Conservation (phyloP, 306 rosid species). For the Quercus glauca region DNA sequence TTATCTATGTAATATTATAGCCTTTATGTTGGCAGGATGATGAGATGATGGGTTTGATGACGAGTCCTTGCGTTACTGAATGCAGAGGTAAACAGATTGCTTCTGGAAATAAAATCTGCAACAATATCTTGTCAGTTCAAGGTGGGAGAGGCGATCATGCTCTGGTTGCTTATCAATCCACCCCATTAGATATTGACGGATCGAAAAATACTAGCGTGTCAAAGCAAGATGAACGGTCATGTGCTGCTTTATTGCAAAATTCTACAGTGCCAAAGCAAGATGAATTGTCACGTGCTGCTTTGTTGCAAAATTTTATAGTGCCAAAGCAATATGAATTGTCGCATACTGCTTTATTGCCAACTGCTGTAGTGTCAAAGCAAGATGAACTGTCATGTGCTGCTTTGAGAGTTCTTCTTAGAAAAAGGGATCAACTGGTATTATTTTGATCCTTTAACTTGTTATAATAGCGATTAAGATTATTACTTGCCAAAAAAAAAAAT, state of each 20-base stretch:
- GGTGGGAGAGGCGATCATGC: slow-evolving; percentile 16
- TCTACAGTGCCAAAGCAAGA: slow-evolving; percentile 42
- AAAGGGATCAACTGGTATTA: slow-evolving; percentile 66
- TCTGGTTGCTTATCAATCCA: slow-evolving; percentile 26
- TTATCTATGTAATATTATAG: slow-evolving; percentile 21
- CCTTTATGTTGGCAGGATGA: slow-evolving; percentile 41
- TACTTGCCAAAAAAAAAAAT: not conserved
- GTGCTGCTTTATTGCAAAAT: slow-evolving; percentile 37
- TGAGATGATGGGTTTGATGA: slow-evolving; percentile 31
- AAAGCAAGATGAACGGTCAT: slow-evolving; percentile 41
- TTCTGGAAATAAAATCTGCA: slow-evolving; percentile 24
- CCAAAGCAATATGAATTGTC: slow-evolving; percentile 48
- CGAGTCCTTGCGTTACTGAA: slow-evolving; percentile 21
- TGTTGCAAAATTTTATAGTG: slow-evolving; percentile 21
- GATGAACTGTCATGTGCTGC: slow-evolving; percentile 50
- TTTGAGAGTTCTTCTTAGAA: slow-evolving; percentile 42
- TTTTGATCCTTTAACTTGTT: slow-evolving; percentile 3
- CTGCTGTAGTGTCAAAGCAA: slow-evolving; percentile 40
- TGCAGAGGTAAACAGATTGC: slow-evolving; percentile 26
- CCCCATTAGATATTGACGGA: slow-evolving; percentile 28
- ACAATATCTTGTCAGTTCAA: slow-evolving; percentile 32
- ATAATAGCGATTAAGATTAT: not conserved
- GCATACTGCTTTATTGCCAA: slow-evolving; percentile 37
- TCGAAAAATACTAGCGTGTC: slow-evolving; percentile 35
- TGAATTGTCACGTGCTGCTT: slow-evolving; percentile 49